Evolutionary conservation across 345 rosid genomes (phyloP).

Genomic region (Rhizophora mangle): DNA sequence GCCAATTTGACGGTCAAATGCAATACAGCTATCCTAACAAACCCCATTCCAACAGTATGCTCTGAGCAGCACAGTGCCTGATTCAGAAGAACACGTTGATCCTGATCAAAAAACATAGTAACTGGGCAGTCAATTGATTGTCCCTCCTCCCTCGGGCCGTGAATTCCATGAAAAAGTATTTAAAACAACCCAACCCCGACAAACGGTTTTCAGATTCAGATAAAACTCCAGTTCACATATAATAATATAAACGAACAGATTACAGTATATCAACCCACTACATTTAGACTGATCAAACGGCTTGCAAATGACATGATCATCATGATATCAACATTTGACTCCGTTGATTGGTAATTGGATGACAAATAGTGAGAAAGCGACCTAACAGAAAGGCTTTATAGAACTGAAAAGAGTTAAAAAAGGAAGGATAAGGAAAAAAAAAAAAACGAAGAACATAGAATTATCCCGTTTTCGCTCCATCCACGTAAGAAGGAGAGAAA

Average conservation of each 20-base stretch:
- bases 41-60: constrained; percentile 15
- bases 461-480: constrained; percentile 37
- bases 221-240: not conserved
- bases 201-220: not conserved
- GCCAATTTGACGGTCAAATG: constrained; percentile 28
- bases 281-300: constrained; percentile 1
- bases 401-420: constrained; percentile 4
- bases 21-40: not conserved
- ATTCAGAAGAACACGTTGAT: constrained; percentile 21
- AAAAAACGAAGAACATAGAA: constrained; percentile 21
- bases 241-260: not conserved
- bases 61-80: constrained; percentile 1
- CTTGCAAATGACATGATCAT: not conserved
- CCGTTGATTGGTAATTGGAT: not conserved
- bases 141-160: constrained; percentile 10
- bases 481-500: constrained; percentile 23
- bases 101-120: constrained; percentile 10
- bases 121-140: constrained; percentile 15
- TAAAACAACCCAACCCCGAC: not conserved
- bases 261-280: not conserved
- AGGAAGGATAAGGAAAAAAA: constrained; percentile 17
- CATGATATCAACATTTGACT: too few relatives aligned
- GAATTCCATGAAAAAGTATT: constrained; percentile 16
- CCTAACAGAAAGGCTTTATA: constrained; percentile 2
- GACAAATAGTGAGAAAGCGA: constrained; percentile 4